Evolutionary conservation across 176 grass and related monocot genomes (phyloP), one percentile per base, ranked within the genome.

Genomic region (Raddia guianensis): DNA sequence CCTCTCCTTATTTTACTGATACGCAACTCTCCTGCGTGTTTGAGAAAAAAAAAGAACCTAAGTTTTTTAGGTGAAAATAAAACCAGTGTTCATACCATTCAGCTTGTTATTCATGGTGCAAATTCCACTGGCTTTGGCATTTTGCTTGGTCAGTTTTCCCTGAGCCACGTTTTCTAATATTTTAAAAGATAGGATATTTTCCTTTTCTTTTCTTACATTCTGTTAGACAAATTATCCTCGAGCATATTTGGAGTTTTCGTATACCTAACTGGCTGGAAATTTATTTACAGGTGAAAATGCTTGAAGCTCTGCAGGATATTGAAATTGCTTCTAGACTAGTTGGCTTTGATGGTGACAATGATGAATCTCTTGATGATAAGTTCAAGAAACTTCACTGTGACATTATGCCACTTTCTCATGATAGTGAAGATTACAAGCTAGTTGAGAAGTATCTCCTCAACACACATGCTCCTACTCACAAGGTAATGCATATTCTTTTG

Each of bases 321-420:
- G 95, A 98, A 93, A 98, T 98, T 51, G 95, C 95, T 88, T 98
- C 95, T 51, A 94, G 68, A 85, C 72, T 98, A 68, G 92, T 98
- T 80, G 90, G 95, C 75, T 98, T 98, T 14, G 95, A 92, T 81
- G 66, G 77, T 52, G 90, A 91, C 62, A 86, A 76, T 32, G 92
- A 87, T 86, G 92, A 92, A 83, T 91, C 95, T 71, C 69, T 98
- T 91, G 95, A 98, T 81, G 86, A 90, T 11, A 98, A 94, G 53
- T 98, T 94, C 74, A 88, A 83, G 71, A 98, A 94, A 68, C 90
- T 98, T 80, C 78, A 50, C 64, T 98, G 92, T 83, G 76, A 85
- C 79, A 91, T 98, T 62, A 85, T 68, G 33, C 92, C 92, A 6
- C 49, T 98, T 11, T 40, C 88, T 65, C 90, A 86, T 75, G 92